Evolutionary conservation across 306 rosid species (phyloP).

Genomic region (Canavalia ensiformis): DNA sequence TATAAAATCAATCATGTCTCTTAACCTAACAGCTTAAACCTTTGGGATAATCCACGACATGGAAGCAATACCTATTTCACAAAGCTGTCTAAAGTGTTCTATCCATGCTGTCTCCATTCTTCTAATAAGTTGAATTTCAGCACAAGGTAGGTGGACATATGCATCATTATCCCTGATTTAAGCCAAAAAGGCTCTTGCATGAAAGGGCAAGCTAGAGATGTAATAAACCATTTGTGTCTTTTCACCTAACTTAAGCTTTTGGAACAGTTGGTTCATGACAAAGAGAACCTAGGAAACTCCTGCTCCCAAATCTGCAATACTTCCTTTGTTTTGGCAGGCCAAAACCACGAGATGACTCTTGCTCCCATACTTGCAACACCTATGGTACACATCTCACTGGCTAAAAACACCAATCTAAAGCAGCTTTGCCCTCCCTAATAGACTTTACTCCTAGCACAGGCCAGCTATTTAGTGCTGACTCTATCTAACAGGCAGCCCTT

Average conservation of each 20-base stretch:
- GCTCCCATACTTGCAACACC: background rate
- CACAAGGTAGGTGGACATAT: too few species aligned
- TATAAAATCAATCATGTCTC: too few species aligned
- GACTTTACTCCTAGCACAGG: background rate
- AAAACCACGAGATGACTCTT: background rate
- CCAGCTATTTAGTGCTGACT: background rate
- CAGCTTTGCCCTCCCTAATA: background rate
- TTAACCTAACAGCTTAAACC: too few species aligned
- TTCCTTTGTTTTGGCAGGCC: background rate
- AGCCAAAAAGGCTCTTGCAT: too few species aligned
- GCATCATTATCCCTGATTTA: too few species aligned
- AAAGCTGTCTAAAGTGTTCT: too few species aligned
- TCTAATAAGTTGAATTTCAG: too few species aligned
- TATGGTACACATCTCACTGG: background rate
- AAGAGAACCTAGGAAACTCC: background rate
- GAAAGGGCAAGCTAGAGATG: too few species aligned
- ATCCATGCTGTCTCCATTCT: too few species aligned
- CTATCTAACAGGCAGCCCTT: background rate
- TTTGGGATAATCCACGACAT: too few species aligned
- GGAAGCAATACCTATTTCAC: too few species aligned
- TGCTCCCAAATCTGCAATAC: background rate
- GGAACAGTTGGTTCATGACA: background rate
- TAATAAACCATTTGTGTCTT: background rate
- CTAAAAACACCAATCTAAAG: background rate
- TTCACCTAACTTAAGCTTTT: background rate